Evolutionary conservation across 805 yeast species (phyloP), one percentile per base, ranked within the genome.

Genomic region (Pichia eremophila): DNA sequence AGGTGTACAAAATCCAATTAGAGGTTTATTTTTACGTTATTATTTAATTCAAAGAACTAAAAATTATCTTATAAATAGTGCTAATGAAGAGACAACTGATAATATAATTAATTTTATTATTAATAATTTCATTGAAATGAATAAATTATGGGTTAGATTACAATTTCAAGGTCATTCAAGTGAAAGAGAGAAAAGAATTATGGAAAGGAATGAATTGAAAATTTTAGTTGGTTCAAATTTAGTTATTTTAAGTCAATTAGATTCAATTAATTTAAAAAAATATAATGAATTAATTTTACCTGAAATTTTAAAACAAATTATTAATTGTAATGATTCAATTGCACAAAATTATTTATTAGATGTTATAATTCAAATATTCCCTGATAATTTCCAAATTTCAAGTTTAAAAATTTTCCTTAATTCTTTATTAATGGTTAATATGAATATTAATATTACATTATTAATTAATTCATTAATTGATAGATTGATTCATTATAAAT

Each of bases 151-250:
- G 99, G 98, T 93, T 5, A 76, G 99, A 45, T 70, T 90, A 54
- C 98, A 91, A 66, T 96, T 90, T 62, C 96, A 89, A 65, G 98
- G 98, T 2, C 96, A 88, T 52, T 78, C 91, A 4, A 76, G 85
- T 39, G 96, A 91, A 57, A 75, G 86, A 38, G 78, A 73, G 37
- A 78, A 83, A 62, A 74, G 97, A 48, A 76, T 74, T 22, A 74
- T 72, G 50, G 98, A 93, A 65, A 74, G 99, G 22, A 81, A 82
- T 57, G 97, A 93, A 65, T 73, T 93, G 52, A 90, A 87, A 67
- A 88, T 90, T 48, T 73, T 93, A 39, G 95, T 93, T 28, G 99
- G 99, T 0, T 84, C 95, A 22, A 93, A 90, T 64, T 72, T 93
- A 54, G 96, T 91, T 18, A 76, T 96, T 46, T 70, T 93, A 42